Evolutionary conservation across 1,284 basidiomycete species (phyloP), one percentile per base, ranked within the genome.

Genomic region (Caloboletus firmus): DNA sequence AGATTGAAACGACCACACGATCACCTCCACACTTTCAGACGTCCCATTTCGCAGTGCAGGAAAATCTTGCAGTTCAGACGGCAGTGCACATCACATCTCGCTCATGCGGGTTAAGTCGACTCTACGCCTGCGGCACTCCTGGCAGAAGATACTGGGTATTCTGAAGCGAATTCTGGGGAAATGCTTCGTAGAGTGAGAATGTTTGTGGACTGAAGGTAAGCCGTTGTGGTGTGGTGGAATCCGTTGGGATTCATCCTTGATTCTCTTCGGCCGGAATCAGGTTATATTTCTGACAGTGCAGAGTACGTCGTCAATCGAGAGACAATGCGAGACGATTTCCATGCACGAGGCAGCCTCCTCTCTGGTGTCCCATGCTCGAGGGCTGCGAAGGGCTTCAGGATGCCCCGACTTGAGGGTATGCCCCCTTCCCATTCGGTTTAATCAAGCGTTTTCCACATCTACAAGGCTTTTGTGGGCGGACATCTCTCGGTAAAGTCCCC

Each of bases 271-370:
- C n/a, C 26, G 59, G 53, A 60, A 56, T 18, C 36, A 24, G 8
- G 11, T 17, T 5, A 12, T 22, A 5, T 22, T 31, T 59, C n/a
- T 45, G 12, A 39, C 37, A 13, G 20, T 22, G 20, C 37, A 39
- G 37, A 45, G 57, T 26, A 40, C 13, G 17, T 45, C 45, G 12
- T 59, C 57, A 7, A 37, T 41, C 41, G 52, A 48, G 48, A 32
- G 47, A 2, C 6, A 35, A 9, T 37, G 30, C 15, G 52, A 48
- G 18, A 34, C 32, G 15, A 18, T 5, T 28, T 42, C 42, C 31
- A 8, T 46, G 3, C n/a, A 22, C 15, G 35, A 36, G 17, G 56
- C 47, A 40, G 28, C 22, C 3, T 22, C 6, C 22, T 2, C 22
- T 26, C 28, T 24, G 15, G 24, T 3, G 20, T 22, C 37, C 13